Percentiles rank a stretch among this genome's conserved stretches.
These are phyloP conservation scores for Avena atlantica DNA, from an alignment of 176 grass and related monocot genomes.

Conservation along the genomic window DNA sequence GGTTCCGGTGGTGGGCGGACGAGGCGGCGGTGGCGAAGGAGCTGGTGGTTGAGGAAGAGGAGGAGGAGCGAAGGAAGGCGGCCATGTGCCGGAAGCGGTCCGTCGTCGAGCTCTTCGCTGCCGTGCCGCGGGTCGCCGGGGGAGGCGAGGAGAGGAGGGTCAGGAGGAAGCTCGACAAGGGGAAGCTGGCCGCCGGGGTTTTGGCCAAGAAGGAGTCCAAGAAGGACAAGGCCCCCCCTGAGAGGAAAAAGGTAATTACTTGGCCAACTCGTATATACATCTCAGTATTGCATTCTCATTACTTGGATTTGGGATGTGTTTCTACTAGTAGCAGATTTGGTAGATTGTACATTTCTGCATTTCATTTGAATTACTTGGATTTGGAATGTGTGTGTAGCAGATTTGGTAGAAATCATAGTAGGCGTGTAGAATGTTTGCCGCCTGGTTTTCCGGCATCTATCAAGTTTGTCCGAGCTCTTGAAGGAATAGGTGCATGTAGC, in stretches of 20 bases:
- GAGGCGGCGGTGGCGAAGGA: slow-evolving; percentile 38
- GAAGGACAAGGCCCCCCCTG: slow-evolving; percentile 4
- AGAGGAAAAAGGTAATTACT: slow-evolving; percentile 32
- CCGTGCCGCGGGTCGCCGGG: slow-evolving; percentile 44
- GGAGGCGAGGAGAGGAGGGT: background rate
- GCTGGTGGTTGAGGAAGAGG: slow-evolving; percentile 32
- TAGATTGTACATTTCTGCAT: background rate
- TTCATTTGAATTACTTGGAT: background rate
- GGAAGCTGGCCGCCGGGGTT: background rate
- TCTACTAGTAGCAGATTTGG: background rate
- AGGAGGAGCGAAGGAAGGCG: slow-evolving; percentile 54
- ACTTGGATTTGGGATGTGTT: background rate
- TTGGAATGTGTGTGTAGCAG: background rate
- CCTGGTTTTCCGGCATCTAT: background rate
- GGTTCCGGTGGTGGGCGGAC: slow-evolving; percentile 59
- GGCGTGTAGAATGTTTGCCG: background rate
- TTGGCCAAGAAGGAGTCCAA: slow-evolving; percentile 20
- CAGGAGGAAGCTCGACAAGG: slow-evolving; percentile 21
- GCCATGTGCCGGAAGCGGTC: slow-evolving; percentile 61
- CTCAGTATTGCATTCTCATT: background rate
- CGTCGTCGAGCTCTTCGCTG: slow-evolving; percentile 58
- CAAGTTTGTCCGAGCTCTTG: background rate
- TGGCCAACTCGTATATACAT: background rate
- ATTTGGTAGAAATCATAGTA: background rate
- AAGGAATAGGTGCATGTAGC: background rate